Conservation (phyloP, 306 rosid species). For the Coriaria nepalensis region DNA sequence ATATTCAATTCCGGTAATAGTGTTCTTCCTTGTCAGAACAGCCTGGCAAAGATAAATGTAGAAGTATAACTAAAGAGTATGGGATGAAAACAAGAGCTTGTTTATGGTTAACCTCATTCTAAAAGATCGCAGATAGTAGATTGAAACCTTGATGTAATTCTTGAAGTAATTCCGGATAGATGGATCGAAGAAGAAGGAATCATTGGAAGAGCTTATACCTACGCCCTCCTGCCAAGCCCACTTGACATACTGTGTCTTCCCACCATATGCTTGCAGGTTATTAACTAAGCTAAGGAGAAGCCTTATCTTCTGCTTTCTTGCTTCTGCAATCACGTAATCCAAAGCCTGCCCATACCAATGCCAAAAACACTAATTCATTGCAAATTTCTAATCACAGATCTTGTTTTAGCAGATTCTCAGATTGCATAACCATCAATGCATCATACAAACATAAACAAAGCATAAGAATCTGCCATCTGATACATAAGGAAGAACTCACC, state of each 20-base stretch:
- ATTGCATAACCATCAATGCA: no score
- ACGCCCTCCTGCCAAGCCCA: constrained; percentile 99
- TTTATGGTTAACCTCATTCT: no score
- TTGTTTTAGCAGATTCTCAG: no score
- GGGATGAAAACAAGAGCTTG: no score
- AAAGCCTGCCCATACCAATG: constrained; percentile 47
- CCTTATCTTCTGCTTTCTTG: constrained; percentile 58
- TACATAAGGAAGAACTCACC: constrained; percentile 26
- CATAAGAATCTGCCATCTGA: no score
- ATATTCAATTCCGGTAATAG: constrained; percentile 53
- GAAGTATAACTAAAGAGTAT: no score
- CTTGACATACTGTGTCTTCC: constrained; percentile 90
- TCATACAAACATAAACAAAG: no score
- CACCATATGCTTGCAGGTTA: constrained; percentile 87
- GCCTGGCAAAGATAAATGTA: constrained; percentile 27
- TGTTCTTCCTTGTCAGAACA: constrained; percentile 64
- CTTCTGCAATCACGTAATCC: constrained; percentile 89
- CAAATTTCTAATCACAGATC: not conserved
- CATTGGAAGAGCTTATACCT: constrained; percentile 81
- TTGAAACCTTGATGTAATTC: constrained; percentile 58
- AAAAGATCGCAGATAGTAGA: not conserved
- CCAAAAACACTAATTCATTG: not conserved
- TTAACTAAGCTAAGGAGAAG: constrained; percentile 83
- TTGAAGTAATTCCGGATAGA: constrained; percentile 72
- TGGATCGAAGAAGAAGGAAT: constrained; percentile 96